Base-by-base conservation (phyloP, 495 filamentous ascomycete genomes). In the Neurospora sp. region DNA sequence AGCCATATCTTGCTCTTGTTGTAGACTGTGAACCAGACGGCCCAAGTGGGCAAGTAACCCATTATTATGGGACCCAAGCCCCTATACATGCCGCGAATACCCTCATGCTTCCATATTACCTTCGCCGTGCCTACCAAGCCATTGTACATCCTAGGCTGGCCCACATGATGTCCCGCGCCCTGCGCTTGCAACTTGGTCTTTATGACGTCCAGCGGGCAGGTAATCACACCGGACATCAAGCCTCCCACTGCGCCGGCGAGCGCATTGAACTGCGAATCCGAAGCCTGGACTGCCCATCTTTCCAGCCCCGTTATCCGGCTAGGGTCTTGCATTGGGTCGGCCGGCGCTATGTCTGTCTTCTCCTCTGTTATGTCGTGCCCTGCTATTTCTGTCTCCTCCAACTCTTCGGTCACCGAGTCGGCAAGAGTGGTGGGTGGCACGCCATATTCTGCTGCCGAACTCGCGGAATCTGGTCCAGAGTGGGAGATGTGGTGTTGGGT, bases 131-230 rank as follows among this genome's bases (percentile, higher is more conserved):
- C 96, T 18, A 96, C 73, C 77, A 99, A 86, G 7, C 96, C 96
- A 72, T 90, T 87, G 81, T 98, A 99, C 41, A 94, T 81, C 84
- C 85, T 74, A 85, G 82, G 68, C 77, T 84, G 74, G 79, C 82
- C 76, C 78, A 80, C 76, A 84, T 83, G 76, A 78, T 82, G 72
- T 76, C 82, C 80, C 91, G 92, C 92, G 72, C 94, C 94, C 80
- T 98, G 96, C 40, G 95, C 96, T 81, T 99, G 96, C 70, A 99
- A 82, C 80, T 97, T 98, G 65, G 96, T 99, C 84, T 99, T 99
- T 79, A 99, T 98, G 70, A 99, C 96, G 86, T 99, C 96, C 71
- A 99, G 88, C 22, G 96, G 96, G 79, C 96, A 99, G 59, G 96
- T 98, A 75, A 98, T 93, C 48, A 98, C 88, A 9, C 96, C 96